Percentiles rank a stretch among this genome's conserved stretches.
Conservation (phyloP, 2,329 filamentous ascomycete genomes). For the Lachnellula willkommii region DNA sequence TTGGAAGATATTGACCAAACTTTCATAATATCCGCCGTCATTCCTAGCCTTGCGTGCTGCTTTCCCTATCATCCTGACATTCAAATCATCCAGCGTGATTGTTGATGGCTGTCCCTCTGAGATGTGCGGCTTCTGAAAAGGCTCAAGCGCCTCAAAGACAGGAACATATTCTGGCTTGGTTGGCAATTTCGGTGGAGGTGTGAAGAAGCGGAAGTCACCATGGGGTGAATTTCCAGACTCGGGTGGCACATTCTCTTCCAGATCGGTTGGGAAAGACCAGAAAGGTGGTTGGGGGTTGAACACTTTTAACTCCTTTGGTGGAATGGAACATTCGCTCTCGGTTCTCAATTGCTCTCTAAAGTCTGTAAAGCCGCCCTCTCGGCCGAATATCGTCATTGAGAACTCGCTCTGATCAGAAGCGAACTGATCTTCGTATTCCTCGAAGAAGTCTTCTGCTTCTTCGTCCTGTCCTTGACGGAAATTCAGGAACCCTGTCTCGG, state of each 20-base stretch:
- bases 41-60: slow-evolving; percentile 3
- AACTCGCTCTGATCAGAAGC: background rate
- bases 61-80: slow-evolving; percentile 11
- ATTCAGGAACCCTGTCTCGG: background rate
- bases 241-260: too few species aligned
- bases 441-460: background rate
- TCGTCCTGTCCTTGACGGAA: too few species aligned
- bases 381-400: background rate
- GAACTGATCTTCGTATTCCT: background rate
- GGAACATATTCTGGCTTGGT: background rate
- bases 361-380: background rate
- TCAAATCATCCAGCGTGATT: slow-evolving; percentile 7
- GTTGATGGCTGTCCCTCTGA: background rate
- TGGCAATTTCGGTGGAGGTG: background rate
- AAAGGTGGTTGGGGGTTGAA: background rate
- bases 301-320: background rate
- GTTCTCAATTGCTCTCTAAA: background rate
- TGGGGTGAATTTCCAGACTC: background rate
- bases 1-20: slow-evolving; percentile 22
- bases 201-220: background rate
- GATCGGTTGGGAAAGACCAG: too few species aligned
- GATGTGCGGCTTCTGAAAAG: background rate
- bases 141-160: background rate
- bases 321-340: too few species aligned
- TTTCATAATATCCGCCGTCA: slow-evolving; percentile 8